phyloP scores from a whole-genome alignment of 116 monocot genomes.

The Iris pallida region DNA sequence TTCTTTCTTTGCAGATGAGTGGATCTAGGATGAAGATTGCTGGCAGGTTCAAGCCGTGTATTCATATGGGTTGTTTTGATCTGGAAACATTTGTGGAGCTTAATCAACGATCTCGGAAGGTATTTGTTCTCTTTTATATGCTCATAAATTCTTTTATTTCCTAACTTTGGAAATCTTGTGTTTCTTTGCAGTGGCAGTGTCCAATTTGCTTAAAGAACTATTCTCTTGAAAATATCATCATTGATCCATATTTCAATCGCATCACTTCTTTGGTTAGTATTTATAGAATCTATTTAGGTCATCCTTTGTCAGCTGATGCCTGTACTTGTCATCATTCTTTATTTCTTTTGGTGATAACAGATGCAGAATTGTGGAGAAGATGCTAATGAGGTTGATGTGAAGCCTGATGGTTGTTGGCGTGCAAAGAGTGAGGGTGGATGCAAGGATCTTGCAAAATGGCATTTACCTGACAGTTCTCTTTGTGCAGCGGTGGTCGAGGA shows the following conservation, averaged over 20 bases:
- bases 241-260: slow-evolving; percentile 88
- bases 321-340: background rate
- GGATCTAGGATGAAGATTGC: slow-evolving; percentile 77
- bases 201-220: slow-evolving; percentile 81
- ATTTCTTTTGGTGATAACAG: slow-evolving; percentile 17
- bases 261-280: slow-evolving; percentile 63
- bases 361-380: slow-evolving; percentile 65
- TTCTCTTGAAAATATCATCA: slow-evolving; percentile 60
- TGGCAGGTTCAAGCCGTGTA: slow-evolving; percentile 80
- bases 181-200: slow-evolving; percentile 76
- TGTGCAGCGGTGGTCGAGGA: slow-evolving; percentile 9
- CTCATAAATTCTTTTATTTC: background rate
- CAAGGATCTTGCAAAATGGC: slow-evolving; percentile 48
- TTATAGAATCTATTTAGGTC: background rate
- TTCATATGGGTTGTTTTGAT: slow-evolving; percentile 90
- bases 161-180: background rate
- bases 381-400: slow-evolving; percentile 71
- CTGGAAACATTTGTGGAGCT: slow-evolving; percentile 80
- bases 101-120: slow-evolving; percentile 82
- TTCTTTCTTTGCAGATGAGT: slow-evolving; percentile 55
- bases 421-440: slow-evolving; percentile 48
- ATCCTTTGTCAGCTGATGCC: background rate
- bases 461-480: slow-evolving; percentile 66
- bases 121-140: background rate
- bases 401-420: slow-evolving; percentile 82